Evolutionary conservation across 345 rosid species (phyloP).

Genomic region (Cardamine chenopodiifolia): DNA sequence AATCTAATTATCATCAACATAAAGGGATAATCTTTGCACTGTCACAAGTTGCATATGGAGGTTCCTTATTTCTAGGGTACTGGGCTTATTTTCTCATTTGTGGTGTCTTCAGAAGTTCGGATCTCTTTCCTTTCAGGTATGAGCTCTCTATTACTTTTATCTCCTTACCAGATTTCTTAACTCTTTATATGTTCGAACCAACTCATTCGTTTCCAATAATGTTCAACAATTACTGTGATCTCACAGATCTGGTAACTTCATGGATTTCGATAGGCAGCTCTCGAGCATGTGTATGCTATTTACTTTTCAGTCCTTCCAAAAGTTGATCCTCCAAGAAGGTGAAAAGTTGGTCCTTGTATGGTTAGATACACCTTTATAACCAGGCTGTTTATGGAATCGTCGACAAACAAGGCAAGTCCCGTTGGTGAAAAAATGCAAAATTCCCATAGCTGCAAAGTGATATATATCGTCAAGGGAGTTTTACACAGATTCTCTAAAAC

Average conservation of each 20-base stretch:
- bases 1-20: neutral
- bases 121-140: constrained; percentile 90
- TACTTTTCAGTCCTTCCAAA: constrained; percentile 78
- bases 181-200: constrained; percentile 4
- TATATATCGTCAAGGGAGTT: neutral
- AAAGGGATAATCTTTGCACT: constrained; percentile 66
- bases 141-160: constrained; percentile 23
- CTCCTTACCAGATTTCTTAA: neutral
- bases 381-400: constrained; percentile 96
- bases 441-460: neutral
- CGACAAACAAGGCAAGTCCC: constrained; percentile 73
- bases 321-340: constrained; percentile 94
- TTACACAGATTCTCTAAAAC: constrained; percentile 5
- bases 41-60: constrained; percentile 87
- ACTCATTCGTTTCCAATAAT: constrained; percentile 6
- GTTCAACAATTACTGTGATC: constrained; percentile 28
- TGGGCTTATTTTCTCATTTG: constrained; percentile 81
- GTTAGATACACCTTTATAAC: constrained; percentile 91
- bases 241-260: constrained; percentile 58
- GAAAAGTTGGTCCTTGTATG: constrained; percentile 94
- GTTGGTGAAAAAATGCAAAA: neutral
- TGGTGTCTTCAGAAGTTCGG: constrained; percentile 49
- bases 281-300: constrained; percentile 79
- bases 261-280: constrained; percentile 72
- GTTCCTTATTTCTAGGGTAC: constrained; percentile 71